Evolutionary conservation across 192 early-diverging fungal species (phyloP), one percentile per base, ranked within the genome.

Genomic region (Rhizophagus prolifer): DNA sequence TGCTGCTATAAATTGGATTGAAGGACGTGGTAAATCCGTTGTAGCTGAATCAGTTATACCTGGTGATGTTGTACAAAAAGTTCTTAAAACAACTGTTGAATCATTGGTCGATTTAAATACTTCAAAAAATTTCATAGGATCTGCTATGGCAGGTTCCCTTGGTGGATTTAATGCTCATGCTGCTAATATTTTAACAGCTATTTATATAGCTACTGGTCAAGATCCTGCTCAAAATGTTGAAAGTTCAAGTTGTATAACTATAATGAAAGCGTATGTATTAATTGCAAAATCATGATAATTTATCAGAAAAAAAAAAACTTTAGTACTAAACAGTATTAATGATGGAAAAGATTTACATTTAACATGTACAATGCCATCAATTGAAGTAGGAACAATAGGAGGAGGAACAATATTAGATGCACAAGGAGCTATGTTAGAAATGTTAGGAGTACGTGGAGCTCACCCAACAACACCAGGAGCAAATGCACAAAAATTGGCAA

Each of bases 221-320:
- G 96, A 97, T 72, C 96, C 96, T 13, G 96, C 96, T 21, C 96
- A 97, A 82, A 97, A 96, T 74, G 95, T 97, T 25, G 96, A 97
- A 80, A 92, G 90, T 58, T 95, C 94, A 9, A 92, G 90, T 71
- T 97, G 96, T 82, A 96, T 97, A 61, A 97, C 96, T 2, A 74
- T 97, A 78, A 97, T 97, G 96, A 93, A 95, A 83, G 87, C 92
- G 64, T 74, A 74, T 28, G 58, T 82, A 41, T 76, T 9, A 0
- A n/a, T 59, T n/a, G n/a, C 31, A 34, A 34, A 34, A 34, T 34
- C 31, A n/a, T n/a, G n/a, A n/a, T n/a, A n/a, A n/a, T n/a, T n/a
- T n/a, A n/a, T n/a, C n/a, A n/a, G n/a, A n/a, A n/a, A n/a, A n/a
- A n/a, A n/a, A n/a, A n/a, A n/a, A n/a, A n/a, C n/a, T n/a, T n/a